Percentiles rank a stretch among this genome's conserved stretches.
These are phyloP conservation scores for Xylaria grammica DNA, from an alignment of 495 filamentous ascomycete species.

Conservation along the genomic window DNA sequence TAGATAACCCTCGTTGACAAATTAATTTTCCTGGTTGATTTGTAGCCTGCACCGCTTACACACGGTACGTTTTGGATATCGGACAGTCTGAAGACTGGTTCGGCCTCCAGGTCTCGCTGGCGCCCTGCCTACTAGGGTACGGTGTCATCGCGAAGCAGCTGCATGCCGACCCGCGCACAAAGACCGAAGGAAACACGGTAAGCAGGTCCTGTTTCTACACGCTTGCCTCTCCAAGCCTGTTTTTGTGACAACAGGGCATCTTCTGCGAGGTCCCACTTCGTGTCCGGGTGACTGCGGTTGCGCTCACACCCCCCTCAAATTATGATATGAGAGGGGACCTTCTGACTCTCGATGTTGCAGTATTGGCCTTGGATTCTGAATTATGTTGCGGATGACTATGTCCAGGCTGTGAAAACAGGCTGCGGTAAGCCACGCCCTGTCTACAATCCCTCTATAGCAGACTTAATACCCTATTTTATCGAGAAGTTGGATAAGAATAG, in stretches of 20 bases:
- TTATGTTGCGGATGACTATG: slow-evolving; percentile 80
- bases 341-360: slow-evolving; percentile 8
- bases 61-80: slow-evolving; percentile 84
- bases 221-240: neutral
- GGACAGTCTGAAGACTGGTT: slow-evolving; percentile 87
- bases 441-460: neutral
- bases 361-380: slow-evolving; percentile 92
- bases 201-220: neutral
- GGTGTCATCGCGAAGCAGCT: slow-evolving; percentile 74
- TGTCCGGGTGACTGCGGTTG: neutral
- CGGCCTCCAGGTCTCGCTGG: slow-evolving; percentile 78
- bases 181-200: slow-evolving; percentile 64
- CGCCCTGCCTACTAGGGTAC: slow-evolving; percentile 88
- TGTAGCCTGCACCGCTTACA: slow-evolving; percentile 74
- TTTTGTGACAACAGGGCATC: neutral
- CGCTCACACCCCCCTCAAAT: too few relatives aligned
- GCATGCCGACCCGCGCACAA: slow-evolving; percentile 58
- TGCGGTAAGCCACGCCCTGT: slow-evolving; percentile 56
- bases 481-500: neutral
- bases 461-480: neutral
- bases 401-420: slow-evolving; percentile 68
- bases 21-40: neutral
- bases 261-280: neutral
- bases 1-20: neutral
- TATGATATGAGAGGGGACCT: neutral